A percentile compares a stretch with the other conserved stretches of the same genome.
These are phyloP conservation scores for Dryadomyces sulphureus DNA, from an alignment of 2,329 filamentous ascomycete genomes.

Conservation along the genomic window DNA sequence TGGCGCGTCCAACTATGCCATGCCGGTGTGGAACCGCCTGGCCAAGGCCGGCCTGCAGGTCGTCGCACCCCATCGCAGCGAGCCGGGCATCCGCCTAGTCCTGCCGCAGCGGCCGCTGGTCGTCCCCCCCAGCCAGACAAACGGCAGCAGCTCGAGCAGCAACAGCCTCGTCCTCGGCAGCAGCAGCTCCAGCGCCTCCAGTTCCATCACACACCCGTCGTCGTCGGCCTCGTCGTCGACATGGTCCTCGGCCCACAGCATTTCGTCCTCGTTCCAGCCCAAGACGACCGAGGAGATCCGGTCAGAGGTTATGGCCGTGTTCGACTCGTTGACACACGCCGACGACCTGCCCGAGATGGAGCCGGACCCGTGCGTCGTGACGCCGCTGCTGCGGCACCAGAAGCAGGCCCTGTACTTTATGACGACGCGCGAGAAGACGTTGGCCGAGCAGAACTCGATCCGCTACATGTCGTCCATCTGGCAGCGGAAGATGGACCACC, in stretches of 20 bases:
- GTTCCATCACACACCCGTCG: constrained; percentile 12
- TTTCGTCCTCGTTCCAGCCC: constrained; percentile 25
- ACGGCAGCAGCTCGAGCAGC: background rate
- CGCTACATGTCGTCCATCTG: constrained; percentile 61
- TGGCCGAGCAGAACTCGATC: constrained; percentile 39
- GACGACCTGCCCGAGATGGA: constrained; percentile 66
- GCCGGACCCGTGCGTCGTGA: constrained; percentile 45
- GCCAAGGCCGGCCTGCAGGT: constrained; percentile 53
- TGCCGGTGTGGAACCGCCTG: constrained; percentile 52
- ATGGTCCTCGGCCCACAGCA: constrained; percentile 11
- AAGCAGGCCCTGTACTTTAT: constrained; percentile 85
- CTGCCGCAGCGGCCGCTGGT: constrained; percentile 39
- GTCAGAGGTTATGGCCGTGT: constrained; percentile 71
- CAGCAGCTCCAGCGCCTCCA: background rate
- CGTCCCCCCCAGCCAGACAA: no score
- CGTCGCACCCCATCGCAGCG: constrained; percentile 47
- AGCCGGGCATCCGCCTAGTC: constrained; percentile 53
- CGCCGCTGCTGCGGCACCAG: constrained; percentile 66
- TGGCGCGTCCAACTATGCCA: constrained; percentile 52
- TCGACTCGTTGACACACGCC: constrained; percentile 65
- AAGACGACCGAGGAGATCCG: constrained; percentile 77
- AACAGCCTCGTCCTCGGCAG: background rate
- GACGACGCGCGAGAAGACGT: constrained; percentile 57
- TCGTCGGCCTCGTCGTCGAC: constrained; percentile 9
- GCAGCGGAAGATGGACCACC: constrained; percentile 40